Base-by-base conservation (phyloP, 192 early-diverging fungal genomes). In the Entomortierella chlamydospora region DNA sequence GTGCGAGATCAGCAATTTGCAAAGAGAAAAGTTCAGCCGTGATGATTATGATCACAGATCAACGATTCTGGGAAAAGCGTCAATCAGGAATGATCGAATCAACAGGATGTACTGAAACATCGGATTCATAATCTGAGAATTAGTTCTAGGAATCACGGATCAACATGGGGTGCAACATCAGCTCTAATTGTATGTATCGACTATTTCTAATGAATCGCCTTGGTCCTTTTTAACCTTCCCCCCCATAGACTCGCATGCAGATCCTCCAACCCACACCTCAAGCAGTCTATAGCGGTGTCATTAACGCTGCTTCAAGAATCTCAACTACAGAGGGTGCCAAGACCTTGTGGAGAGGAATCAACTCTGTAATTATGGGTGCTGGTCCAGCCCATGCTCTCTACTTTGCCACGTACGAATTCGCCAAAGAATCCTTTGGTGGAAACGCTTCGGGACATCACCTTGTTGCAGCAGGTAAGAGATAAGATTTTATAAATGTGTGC, bases 311-410 rank as follows among this genome's bases (percentile, higher is more conserved):
- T 25, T 81, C 87, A 45, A 84, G 87, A 50, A 93, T 94, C 61
- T 83, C 89, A 33, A 89, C 92, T 7, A 92, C 91, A 0, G 94
- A 95, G 63, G 94, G 95, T 22, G 83, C 89, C 18, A 81, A 86
- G 25, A 86, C 94, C 25, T 86, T 99, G 45, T 99, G 95, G 95
- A 87, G 95, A 17, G 97, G 97, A 26, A 93, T 99, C 10, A 93
- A 90, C 68, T 96, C 95, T 17, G 95, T 99, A 17, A 89, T 98
- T 23, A 66, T 98, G 64, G 96, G 96, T 28, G 95, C 95, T 4
- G 97, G 96, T 0, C 97, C 97, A 2, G 94, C 96, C 11, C 97
- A 99, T 72, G 97, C 97, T 0, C 86, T 99, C 26, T 94, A 97
- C 66, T 99, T 98, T 88, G 96, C 92, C 12, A 92, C 91, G 12